Evolutionary conservation across 345 rosid species (phyloP).

Genomic region (Barbarea vulgaris): DNA sequence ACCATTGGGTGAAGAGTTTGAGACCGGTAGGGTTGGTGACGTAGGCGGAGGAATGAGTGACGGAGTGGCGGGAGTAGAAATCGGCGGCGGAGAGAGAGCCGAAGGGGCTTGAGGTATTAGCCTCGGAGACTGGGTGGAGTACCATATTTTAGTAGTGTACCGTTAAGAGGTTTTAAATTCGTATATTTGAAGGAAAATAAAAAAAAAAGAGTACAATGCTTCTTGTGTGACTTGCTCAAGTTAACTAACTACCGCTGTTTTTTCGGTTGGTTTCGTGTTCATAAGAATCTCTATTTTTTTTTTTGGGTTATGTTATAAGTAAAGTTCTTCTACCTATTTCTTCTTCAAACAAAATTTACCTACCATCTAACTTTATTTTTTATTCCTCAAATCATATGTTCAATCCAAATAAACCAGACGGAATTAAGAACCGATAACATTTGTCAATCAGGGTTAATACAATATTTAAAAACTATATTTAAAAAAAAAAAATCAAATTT

Average conservation of each 20-base stretch:
- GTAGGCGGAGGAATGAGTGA: slow-evolving; percentile 69
- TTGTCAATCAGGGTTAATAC: not conserved
- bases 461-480: too few relatives aligned
- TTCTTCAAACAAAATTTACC: slow-evolving; percentile 3
- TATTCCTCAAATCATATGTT: not conserved
- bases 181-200: slow-evolving; percentile 30
- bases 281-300: not conserved
- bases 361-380: not conserved
- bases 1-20: slow-evolving; percentile 83
- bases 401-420: not conserved
- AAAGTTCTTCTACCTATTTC: not conserved
- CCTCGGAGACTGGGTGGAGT: slow-evolving; percentile 72
- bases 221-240: slow-evolving; percentile 26
- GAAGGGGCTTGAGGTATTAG: slow-evolving; percentile 65
- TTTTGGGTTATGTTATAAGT: not conserved
- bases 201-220: slow-evolving; percentile 17
- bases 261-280: slow-evolving; percentile 28
- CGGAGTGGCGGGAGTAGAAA: slow-evolving; percentile 78
- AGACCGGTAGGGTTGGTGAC: slow-evolving; percentile 75
- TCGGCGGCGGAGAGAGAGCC: slow-evolving; percentile 64
- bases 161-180: slow-evolving; percentile 20
- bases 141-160: slow-evolving; percentile 40
- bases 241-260: slow-evolving; percentile 18
- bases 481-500: not conserved
- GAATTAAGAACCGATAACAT: not conserved